Percentiles rank a stretch among this genome's conserved stretches.
Evolutionary conservation across 2,329 filamentous ascomycete genomes (phyloP).

Genomic region (Stagonosporopsis cucurbitacearum): DNA sequence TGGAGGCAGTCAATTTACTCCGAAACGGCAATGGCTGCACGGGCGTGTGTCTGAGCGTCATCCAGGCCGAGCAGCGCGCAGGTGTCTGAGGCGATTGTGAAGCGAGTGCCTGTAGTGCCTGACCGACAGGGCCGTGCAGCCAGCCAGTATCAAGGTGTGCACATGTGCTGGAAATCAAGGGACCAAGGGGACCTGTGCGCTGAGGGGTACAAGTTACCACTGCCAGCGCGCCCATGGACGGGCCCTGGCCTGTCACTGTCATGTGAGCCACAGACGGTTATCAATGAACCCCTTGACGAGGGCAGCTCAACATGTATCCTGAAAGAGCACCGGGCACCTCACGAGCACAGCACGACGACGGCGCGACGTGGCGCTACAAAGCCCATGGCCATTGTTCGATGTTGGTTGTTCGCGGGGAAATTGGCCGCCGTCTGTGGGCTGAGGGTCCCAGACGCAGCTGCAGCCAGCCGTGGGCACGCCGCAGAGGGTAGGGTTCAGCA

Average conservation of each 20-base stretch:
- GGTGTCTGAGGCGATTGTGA: background rate
- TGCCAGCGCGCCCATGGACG: background rate
- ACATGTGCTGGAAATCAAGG: too few relatives aligned
- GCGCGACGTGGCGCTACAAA: background rate
- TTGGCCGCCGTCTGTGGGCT: background rate
- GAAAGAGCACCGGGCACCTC: constrained; percentile 2
- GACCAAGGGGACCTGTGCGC: background rate
- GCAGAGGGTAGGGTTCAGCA: background rate
- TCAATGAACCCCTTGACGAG: constrained; percentile 15
- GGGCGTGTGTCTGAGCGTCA: constrained; percentile 6
- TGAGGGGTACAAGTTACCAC: too few relatives aligned
- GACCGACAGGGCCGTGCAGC: background rate
- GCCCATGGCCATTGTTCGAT: constrained; percentile 15
- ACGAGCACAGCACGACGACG: background rate
- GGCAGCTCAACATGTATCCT: background rate
- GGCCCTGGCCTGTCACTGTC: constrained; percentile 7
- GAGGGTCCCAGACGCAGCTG: too few relatives aligned
- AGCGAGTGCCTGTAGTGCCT: background rate
- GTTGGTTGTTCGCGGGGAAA: constrained; percentile 5
- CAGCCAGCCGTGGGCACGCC: too few relatives aligned
- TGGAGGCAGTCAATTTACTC: constrained; percentile 20
- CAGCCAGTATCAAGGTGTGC: background rate
- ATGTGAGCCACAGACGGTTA: constrained; percentile 9
- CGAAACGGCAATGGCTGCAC: constrained; percentile 21
- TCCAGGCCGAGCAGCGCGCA: background rate